Base-by-base conservation (phyloP, 176 grass and related monocot genomes). In the Metroxylon sagu region DNA sequence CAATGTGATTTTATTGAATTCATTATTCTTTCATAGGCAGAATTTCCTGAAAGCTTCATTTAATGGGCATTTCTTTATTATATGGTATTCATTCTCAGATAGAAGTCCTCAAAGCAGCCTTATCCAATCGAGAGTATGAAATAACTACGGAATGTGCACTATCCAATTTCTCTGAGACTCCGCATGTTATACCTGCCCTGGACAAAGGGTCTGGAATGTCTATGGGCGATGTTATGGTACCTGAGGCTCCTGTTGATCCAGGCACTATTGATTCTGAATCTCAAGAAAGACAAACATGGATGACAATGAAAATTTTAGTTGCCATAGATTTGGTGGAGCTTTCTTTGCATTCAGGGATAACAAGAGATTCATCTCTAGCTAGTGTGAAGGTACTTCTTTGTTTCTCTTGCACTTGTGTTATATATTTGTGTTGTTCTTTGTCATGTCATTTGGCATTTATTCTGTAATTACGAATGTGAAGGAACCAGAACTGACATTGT, bases 41-140 rank as follows among this genome's bases (percentile, higher is more conserved):
- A 43, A 53, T 49, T 56, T 66, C n/a, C 26, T 65, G 29, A 51
- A 50, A 29, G 15, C 29, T 43, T 16, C 18, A 1, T 14, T 61
- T 53, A 55, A 17, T 25, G 35, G 51, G 10, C 6, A 16, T 21
- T 73, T 1, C 49, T 60, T 56, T 78, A 3, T 65, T 57, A 5
- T 75, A 49, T 53, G 49, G 10, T 5, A 54, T 62, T 69, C 16
- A 52, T 53, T 62, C 16, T 54, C 62, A 97, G 92, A 77, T 97
- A 59, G 83, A 97, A 70, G 72, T 88, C 80, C 56, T 96, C 64
- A 97, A 97, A 90, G 87, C 87, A 75, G 69, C 81, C 30, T 54
- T 97, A 68, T 97, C 92, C 66, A 91, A 91, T 68, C 71, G 81
- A 59, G 92, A 97, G 75, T 97, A 97, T 52, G 84, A 90, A 74